Conservation (phyloP, 169 alveolate genomes). For the Cryptosporidium ryanae region DNA sequence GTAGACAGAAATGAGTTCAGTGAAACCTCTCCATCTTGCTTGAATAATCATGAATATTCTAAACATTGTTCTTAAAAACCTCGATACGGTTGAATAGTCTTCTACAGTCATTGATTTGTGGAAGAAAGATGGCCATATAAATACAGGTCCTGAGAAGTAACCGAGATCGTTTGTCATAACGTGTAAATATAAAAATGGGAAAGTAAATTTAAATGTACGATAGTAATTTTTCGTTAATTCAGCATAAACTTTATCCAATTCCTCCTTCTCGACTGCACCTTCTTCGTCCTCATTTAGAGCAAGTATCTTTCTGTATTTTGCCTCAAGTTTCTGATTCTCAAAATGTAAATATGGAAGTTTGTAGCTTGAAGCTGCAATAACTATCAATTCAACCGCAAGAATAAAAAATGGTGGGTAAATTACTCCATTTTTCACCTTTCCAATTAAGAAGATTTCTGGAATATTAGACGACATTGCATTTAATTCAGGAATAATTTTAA, state of each 20-base stretch:
- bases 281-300: conserved; percentile 52
- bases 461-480: conserved; percentile 8
- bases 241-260: conserved; percentile 1
- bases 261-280: conserved; percentile 1
- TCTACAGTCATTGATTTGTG: conserved; percentile 58
- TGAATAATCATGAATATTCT: conserved; percentile 37
- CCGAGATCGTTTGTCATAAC: conserved; percentile 31
- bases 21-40: conserved; percentile 72
- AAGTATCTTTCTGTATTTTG: conserved; percentile 29
- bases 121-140: conserved; percentile 73
- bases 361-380: conserved; percentile 32
- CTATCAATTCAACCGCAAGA: conserved; percentile 25
- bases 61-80: conserved; percentile 28
- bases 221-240: conserved; percentile 45
- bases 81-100: conserved; percentile 26
- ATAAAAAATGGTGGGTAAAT: conserved; percentile 40
- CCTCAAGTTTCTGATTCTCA: conserved; percentile 69
- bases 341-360: conserved; percentile 60
- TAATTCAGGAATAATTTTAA: conserved; percentile 43
- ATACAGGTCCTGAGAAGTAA: conserved; percentile 24
- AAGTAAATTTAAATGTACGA: conserved; percentile 31
- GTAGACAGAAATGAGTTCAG: conserved; percentile 58
- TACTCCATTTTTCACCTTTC: conserved; percentile 35
- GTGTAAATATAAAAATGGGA: conserved; percentile 23
- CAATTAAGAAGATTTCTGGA: conserved; percentile 55